Conservation (phyloP, 2,329 filamentous ascomycete genomes). For the Daldinia eschscholtzii region DNA sequence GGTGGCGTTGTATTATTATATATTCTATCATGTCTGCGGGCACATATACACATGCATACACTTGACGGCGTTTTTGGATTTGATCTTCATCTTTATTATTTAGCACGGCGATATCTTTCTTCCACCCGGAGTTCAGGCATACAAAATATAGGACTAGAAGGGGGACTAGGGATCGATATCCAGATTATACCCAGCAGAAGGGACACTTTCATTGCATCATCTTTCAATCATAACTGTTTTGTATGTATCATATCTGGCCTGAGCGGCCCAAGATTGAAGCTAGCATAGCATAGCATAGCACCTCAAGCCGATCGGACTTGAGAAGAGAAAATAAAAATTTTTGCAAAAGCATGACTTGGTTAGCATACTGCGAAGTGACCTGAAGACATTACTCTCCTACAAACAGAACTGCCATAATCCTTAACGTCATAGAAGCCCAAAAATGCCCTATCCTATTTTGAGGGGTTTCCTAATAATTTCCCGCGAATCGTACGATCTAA, state of each 20-base stretch:
- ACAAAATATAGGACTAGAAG: conserved; percentile 14
- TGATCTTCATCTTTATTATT: background rate
- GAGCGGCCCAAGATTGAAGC: conserved; percentile 10
- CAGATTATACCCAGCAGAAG: conserved; percentile 5
- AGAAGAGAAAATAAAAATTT: conserved; percentile 5
- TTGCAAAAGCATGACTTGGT: background rate
- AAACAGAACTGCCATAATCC: background rate
- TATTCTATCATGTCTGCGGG: conserved; percentile 12
- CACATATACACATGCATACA: conserved; percentile 5
- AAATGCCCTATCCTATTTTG: background rate
- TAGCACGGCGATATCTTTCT: background rate
- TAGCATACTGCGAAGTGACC: background rate
- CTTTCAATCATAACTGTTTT: conserved; percentile 13
- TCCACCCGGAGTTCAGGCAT: conserved; percentile 1
- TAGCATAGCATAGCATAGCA: background rate
- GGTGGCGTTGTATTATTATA: conserved; percentile 10
- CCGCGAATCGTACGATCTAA: background rate
- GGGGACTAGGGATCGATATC: conserved; percentile 2
- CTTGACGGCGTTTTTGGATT: background rate
- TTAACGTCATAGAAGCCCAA: background rate
- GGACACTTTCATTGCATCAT: conserved; percentile 7
- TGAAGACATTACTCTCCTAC: background rate
- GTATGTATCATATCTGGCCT: conserved; percentile 7
- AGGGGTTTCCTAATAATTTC: background rate
- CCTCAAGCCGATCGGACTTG: background rate